Evolutionary conservation across 345 rosid genomes (phyloP).

Genomic region (Pistacia atlantica): DNA sequence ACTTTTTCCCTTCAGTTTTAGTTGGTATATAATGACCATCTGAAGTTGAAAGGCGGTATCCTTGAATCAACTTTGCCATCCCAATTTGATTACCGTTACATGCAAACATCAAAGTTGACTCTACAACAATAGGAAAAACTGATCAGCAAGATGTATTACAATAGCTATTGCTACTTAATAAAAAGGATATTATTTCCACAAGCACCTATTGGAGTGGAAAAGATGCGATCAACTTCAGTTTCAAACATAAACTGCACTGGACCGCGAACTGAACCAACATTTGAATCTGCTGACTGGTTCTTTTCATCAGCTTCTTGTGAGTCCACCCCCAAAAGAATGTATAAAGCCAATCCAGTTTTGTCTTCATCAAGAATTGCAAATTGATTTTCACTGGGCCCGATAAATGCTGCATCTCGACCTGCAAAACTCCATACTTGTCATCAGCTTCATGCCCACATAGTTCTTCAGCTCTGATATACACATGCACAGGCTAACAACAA

Average conservation of each 20-base stretch:
- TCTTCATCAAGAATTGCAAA: slow-evolving; percentile 95
- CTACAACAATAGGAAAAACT: slow-evolving; percentile 45
- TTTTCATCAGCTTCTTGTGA: slow-evolving; percentile 61
- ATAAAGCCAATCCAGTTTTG: slow-evolving; percentile 79
- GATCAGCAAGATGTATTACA: slow-evolving; percentile 31
- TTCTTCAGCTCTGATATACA: slow-evolving; percentile 9
- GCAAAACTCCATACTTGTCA: slow-evolving; percentile 11
- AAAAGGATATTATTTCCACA: slow-evolving; percentile 27
- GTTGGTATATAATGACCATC: slow-evolving; percentile 90
- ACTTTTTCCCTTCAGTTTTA: slow-evolving; percentile 81
- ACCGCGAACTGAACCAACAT: slow-evolving; percentile 70
- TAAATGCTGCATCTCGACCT: slow-evolving; percentile 94
- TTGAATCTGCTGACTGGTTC: slow-evolving; percentile 55
- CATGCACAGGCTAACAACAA: slow-evolving; percentile 7
- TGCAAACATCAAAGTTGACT: slow-evolving; percentile 91
- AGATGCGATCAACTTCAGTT: slow-evolving; percentile 84
- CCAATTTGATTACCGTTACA: slow-evolving; percentile 82
- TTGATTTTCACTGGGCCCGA: slow-evolving; percentile 82
- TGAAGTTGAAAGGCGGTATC: slow-evolving; percentile 65
- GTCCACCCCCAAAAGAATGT: slow-evolving; percentile 69
- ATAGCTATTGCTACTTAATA: slow-evolving; percentile 19
- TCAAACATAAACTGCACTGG: slow-evolving; percentile 89
- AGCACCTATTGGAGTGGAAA: slow-evolving; percentile 93
- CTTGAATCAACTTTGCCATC: slow-evolving; percentile 85
- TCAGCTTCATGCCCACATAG: neutral